Base-by-base conservation (phyloP, 192 early-diverging fungal genomes). In the Umbelopsis sp. region DNA sequence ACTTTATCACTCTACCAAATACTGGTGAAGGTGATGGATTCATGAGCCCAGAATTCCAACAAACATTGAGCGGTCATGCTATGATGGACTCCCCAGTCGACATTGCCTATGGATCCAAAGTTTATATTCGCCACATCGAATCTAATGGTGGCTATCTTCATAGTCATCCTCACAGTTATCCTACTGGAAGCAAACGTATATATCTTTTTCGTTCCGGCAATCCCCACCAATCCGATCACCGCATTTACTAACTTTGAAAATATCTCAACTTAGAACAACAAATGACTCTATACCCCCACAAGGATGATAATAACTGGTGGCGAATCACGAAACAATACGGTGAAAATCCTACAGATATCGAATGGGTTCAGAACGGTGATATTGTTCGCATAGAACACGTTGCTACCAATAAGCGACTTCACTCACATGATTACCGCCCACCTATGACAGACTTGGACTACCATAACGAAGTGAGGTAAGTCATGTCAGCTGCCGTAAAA, bases 11-110 rank as follows among this genome's bases (percentile, higher is more conserved):
- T 5, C 83, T 99, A 65, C 83, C 81, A 47, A 89, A 90, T 70
- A 87, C 84, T 59, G 97, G 97, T 11, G 92, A 94, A 22, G 97
- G 97, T 20, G 95, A 98, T 83, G 94, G 92, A 4, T 99, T 99
- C 75, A 96, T 98, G 95, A 93, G 90, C 72, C 89, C 94, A 49
- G 90, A 90, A 69, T 98, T 99, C 84, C 95, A 97, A 76, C 90
- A 90, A 71, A 90, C 92, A 21, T 83, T 99, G 2, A 77, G 77
- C 2, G 97, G 97, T 8, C 91, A 87, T 75, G 82, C 81, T 21
- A 78, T 93, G 65, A 25, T 79, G n/a, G 83, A 84, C 49, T 77
- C 81, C 3, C 83, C 85, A n/a, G 44, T 86, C 85, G 92, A 89
- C 50, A 80, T 94, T 62, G 92, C 89, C 5, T 93, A 83, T 71